Percentiles rank a stretch among this genome's conserved stretches.
phyloP scores from a whole-genome alignment of 2,329 filamentous ascomycete genomes.

The Lizonia empirigonia region DNA sequence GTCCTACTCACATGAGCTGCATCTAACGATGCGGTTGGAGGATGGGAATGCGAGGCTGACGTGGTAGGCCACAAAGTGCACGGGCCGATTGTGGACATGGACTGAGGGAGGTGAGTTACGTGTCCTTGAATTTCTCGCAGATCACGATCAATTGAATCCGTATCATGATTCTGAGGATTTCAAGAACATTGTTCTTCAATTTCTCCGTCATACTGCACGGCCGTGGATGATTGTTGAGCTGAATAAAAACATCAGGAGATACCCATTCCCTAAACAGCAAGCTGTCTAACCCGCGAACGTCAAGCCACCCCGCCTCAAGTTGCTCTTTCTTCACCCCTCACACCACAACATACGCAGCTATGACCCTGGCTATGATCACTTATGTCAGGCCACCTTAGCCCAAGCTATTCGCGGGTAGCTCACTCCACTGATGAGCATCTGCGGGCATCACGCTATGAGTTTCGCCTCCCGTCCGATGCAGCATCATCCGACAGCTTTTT shows the following conservation, averaged over 20 bases:
- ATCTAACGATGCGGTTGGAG: constrained; percentile 5
- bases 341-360: constrained; percentile 24
- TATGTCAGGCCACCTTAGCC: constrained; percentile 25
- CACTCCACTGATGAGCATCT: constrained; percentile 15
- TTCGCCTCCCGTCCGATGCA: constrained; percentile 38
- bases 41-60: constrained; percentile 2
- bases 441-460: constrained; percentile 23
- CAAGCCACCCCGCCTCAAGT: constrained; percentile 27
- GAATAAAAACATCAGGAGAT: constrained; percentile 32
- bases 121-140: constrained; percentile 1
- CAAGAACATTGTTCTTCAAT: background rate
- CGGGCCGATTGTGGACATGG: background rate
- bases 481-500: constrained; percentile 40
- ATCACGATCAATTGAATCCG: constrained; percentile 10
- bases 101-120: constrained; percentile 4
- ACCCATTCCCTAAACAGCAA: constrained; percentile 20
- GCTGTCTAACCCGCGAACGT: constrained; percentile 20
- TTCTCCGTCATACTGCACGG: constrained; percentile 1
- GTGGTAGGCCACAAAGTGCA: constrained; percentile 4
- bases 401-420: constrained; percentile 12
- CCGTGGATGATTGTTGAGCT: constrained; percentile 4
- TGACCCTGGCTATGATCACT: constrained; percentile 22
- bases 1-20: constrained; percentile 19
- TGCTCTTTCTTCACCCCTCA: constrained; percentile 28
- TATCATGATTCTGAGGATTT: background rate